Percentiles rank a stretch among this genome's conserved stretches.
Evolutionary conservation across 2,329 filamentous ascomycete species (phyloP).

Genomic region (Parascedosporium putredinis): DNA sequence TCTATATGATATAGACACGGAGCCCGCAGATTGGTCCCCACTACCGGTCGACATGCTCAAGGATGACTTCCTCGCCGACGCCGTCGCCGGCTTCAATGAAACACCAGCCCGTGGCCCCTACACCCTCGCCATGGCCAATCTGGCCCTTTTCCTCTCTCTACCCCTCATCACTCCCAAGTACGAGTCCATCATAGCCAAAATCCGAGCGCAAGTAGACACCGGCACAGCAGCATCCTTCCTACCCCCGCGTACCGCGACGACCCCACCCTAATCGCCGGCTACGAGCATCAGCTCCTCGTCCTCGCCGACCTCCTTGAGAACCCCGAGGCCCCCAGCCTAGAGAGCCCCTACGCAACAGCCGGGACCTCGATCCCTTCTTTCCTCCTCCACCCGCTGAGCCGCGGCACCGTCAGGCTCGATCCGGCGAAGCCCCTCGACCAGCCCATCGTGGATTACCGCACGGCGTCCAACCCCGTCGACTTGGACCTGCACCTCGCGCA

Average conservation of each 20-base stretch:
- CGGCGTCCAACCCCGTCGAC: conserved; percentile 25
- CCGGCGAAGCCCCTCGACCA: conserved; percentile 14
- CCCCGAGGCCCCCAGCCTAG: conserved; percentile 18
- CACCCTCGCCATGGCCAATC: conserved; percentile 23
- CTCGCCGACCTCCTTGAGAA: conserved; percentile 18
- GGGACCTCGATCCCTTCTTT: conserved; percentile 14
- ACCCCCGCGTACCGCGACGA: conserved; percentile 7
- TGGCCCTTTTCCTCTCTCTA: conserved; percentile 19
- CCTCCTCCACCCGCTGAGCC: conserved; percentile 23
- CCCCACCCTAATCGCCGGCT: conserved; percentile 15
- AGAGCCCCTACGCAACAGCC: conserved; percentile 17
- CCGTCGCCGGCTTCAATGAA: conserved; percentile 19
- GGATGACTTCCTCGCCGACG: conserved; percentile 11
- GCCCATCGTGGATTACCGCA: conserved; percentile 23
- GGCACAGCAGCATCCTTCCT: conserved; percentile 13
- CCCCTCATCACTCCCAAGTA: conserved; percentile 12
- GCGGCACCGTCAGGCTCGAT: conserved; percentile 22
- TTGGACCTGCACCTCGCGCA: conserved; percentile 22
- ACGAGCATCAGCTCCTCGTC: conserved; percentile 16
- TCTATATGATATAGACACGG: not conserved
- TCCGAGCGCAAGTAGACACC: conserved; percentile 15
- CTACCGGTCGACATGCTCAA: not conserved
- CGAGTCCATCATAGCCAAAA: conserved; percentile 13
- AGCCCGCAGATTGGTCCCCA: not conserved
- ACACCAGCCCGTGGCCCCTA: conserved; percentile 23